phyloP scores from a whole-genome alignment of 148 eudicot species.

The Rhododendron mucronatum region DNA sequence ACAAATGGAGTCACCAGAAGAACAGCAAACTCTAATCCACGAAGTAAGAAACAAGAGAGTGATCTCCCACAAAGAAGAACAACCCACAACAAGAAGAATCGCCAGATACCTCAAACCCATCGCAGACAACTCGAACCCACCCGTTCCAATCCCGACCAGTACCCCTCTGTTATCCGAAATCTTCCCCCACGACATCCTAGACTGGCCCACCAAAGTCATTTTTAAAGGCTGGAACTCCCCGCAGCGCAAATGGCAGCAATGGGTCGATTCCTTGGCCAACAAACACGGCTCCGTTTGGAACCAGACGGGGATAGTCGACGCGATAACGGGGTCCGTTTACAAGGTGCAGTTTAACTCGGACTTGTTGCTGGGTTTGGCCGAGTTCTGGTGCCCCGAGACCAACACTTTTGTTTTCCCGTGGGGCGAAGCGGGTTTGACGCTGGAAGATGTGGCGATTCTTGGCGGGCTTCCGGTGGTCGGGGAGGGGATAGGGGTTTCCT shows the following conservation, averaged over 20 bases:
- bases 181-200: conserved; percentile 13
- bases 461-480: conserved; percentile 23
- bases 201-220: conserved; percentile 30
- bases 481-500: neutral
- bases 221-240: conserved; percentile 33
- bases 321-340: conserved; percentile 3
- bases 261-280: conserved; percentile 17
- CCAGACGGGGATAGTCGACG: conserved; percentile 23
- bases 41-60: conserved; percentile 9
- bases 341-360: neutral
- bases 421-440: conserved; percentile 10
- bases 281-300: conserved; percentile 30
- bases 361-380: conserved; percentile 5
- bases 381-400: conserved; percentile 14
- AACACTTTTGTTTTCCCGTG: conserved; percentile 17
- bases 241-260: conserved; percentile 23
- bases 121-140: conserved; percentile 13
- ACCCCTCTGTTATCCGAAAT: conserved; percentile 21
- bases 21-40: neutral
- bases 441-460: conserved; percentile 13
- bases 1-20: neutral
- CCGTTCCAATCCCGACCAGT: conserved; percentile 11
- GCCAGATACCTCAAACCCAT: conserved; percentile 37
- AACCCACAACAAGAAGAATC: conserved; percentile 14
- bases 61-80: conserved; percentile 11